Evolutionary conservation across 345 rosid species (phyloP).

Genomic region (Carallia pectinifolia): DNA sequence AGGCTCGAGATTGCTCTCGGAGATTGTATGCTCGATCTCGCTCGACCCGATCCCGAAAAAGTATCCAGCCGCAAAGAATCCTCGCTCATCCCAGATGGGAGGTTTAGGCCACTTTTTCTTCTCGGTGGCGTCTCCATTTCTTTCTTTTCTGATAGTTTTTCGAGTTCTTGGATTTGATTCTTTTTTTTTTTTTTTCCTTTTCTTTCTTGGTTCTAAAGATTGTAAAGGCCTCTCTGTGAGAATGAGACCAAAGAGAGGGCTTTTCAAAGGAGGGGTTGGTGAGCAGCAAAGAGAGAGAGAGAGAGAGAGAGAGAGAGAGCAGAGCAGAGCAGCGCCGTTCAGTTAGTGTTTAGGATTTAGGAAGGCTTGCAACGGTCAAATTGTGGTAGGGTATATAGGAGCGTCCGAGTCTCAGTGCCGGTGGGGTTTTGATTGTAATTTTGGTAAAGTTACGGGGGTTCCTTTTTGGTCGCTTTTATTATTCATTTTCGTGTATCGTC

Average conservation of each 20-base stretch:
- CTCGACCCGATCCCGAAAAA: conserved; percentile 43
- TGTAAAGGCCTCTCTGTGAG: conserved; percentile 27
- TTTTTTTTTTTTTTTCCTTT: no score
- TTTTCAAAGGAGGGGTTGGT: conserved; percentile 7
- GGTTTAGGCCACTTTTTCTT: conserved; percentile 70
- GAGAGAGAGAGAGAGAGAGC: no score
- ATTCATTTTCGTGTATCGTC: no score
- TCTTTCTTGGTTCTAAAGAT: background rate
- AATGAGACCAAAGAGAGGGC: conserved; percentile 15
- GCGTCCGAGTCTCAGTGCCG: no score
- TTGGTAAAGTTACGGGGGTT: no score
- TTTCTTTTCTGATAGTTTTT: background rate
- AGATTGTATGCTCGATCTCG: conserved; percentile 2
- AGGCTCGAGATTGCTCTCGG: conserved; percentile 65
- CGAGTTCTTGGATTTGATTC: no score
- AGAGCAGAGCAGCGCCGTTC: no score
- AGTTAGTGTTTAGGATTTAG: conserved; percentile 7
- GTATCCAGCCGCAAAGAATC: conserved; percentile 65
- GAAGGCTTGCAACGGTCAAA: conserved; percentile 50
- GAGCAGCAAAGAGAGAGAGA: background rate
- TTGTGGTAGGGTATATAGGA: conserved; percentile 4
- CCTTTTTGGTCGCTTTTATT: no score
- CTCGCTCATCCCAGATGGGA: conserved; percentile 84
- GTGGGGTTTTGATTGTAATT: no score
- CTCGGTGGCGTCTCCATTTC: conserved; percentile 63